Base-by-base conservation (phyloP, 208 protist species). In the Trypanosoma scelopori region DNA sequence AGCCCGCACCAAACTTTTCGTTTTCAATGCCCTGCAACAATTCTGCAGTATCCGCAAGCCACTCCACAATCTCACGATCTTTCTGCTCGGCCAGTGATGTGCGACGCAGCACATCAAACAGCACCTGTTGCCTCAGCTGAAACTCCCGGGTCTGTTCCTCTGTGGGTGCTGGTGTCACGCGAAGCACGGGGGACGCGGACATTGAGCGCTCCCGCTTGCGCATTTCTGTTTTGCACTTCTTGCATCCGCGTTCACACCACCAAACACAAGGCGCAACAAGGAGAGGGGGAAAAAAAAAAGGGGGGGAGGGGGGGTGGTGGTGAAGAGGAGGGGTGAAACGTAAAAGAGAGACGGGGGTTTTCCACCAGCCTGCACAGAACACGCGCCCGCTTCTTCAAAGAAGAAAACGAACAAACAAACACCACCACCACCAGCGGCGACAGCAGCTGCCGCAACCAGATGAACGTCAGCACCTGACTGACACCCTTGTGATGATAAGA, bases 61-160 rank as follows among this genome's bases (percentile, higher is more conserved):
- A 92, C 60, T 85, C 81, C 12, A 84, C 71, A 48, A 92, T 81
- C 47, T 89, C 82, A 18, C 79, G 65, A 41, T 92, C 86, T n/a
- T 82, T 84, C 50, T 89, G 76, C 76, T 92, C 83, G 0, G 81
- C 79, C 12, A 92, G 64, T 1, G 80, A 88, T 18, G 86, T 92
- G 18, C 77, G 82, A 13, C 81, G 78, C 37, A 92, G 65, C 6
- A 92, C 53, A n/a, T 89, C 82, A 22, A 87, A 79, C 41, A 92
- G 56, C 0, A 82, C 66, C 52, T 77, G 79, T 56, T 85, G 55
- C 41, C 72, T 73, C 35, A 47, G 22, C 35, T 9, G 23, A 18
- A 57, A 27, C 12, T 47, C 23, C n/a, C 51, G 45, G 12, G 23
- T 42, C n/a, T 32, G 45, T 20, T 22, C 39, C 20, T 22, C 23